A percentile compares a stretch with the other conserved stretches of the same genome.
Conservation (phyloP, 1,284 basidiomycete species). For the Schizophyllum commune region DNA sequence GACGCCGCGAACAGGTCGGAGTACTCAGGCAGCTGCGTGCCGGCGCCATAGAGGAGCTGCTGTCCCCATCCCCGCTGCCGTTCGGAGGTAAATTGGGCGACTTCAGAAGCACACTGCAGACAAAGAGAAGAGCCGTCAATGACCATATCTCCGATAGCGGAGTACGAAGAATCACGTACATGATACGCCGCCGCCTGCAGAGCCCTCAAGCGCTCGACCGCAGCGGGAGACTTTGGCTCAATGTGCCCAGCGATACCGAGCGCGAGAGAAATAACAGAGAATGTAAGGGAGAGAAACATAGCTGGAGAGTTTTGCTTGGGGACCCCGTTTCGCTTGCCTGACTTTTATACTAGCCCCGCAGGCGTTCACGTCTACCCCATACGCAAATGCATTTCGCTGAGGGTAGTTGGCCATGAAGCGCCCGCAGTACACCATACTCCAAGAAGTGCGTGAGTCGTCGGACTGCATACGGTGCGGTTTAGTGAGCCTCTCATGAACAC, state of each 20-base stretch:
- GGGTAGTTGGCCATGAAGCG: too few relatives aligned
- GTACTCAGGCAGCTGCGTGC: slow-evolving; percentile 33
- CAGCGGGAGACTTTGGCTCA: neutral
- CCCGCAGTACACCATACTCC: too few relatives aligned
- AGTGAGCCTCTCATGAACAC: too few relatives aligned
- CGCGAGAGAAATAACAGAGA: too few relatives aligned
- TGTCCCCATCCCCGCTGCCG: slow-evolving; percentile 37
- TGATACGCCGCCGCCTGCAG: slow-evolving; percentile 32
- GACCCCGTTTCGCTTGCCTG: too few relatives aligned
- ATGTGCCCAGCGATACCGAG: neutral
- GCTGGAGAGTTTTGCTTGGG: too few relatives aligned
- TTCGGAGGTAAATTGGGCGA: slow-evolving; percentile 38
- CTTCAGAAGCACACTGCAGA: slow-evolving; percentile 38
- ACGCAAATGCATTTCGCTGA: too few relatives aligned
- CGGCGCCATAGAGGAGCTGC: slow-evolving; percentile 28
- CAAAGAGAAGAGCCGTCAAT: neutral
- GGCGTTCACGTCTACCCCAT: too few relatives aligned
- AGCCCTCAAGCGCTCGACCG: neutral
- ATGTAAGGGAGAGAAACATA: too few relatives aligned
- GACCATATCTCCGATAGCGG: neutral
- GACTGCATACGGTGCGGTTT: too few relatives aligned
- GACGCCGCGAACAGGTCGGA: slow-evolving; percentile 36
- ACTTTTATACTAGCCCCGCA: too few relatives aligned
- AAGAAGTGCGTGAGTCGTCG: too few relatives aligned
- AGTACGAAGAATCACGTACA: slow-evolving; percentile 20